A percentile compares a stretch with the other conserved stretches of the same genome.
Evolutionary conservation across 352 stramenopile genomes (phyloP).

Genomic region (Elongisporangium senticosum): DNA sequence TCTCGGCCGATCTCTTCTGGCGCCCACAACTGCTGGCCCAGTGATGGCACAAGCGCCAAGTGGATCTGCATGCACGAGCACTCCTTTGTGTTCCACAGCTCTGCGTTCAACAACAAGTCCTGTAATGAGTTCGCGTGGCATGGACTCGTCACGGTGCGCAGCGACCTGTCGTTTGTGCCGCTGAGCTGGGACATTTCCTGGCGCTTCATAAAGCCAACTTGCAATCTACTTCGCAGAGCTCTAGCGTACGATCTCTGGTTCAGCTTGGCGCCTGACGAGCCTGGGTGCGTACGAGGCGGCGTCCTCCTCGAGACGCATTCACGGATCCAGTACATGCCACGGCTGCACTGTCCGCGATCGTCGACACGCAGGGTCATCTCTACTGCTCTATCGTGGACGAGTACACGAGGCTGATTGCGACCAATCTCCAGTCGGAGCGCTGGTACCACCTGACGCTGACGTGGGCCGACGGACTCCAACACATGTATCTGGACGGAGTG

Average conservation of each 20-base stretch:
- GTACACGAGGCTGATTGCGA: constrained; percentile 8
- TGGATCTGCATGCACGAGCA: constrained; percentile 12
- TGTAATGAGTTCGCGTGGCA: constrained; percentile 18
- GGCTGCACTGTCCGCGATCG: constrained; percentile 31
- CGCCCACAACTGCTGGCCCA: constrained; percentile 14
- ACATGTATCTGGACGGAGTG: constrained; percentile 33
- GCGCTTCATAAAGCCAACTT: background rate
- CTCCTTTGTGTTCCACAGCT: constrained; percentile 17
- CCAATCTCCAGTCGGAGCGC: constrained; percentile 14
- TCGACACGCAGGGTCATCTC: constrained; percentile 30
- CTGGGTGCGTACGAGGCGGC: constrained; percentile 12
- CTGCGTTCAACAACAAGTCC: constrained; percentile 11
- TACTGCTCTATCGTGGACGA: constrained; percentile 32
- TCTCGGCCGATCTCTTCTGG: constrained; percentile 18
- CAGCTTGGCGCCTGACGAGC: constrained; percentile 12
- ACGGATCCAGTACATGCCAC: constrained; percentile 16
- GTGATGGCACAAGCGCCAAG: constrained; percentile 8
- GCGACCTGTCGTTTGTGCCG: constrained; percentile 15
- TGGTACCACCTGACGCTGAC: constrained; percentile 46
- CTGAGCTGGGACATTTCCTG: constrained; percentile 10
- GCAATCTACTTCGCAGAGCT: background rate
- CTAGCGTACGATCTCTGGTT: constrained; percentile 41
- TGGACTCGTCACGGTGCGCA: constrained; percentile 14
- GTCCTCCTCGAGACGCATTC: constrained; percentile 44
- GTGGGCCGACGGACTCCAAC: constrained; percentile 21